Percentiles rank a stretch among this genome's conserved stretches.
Evolutionary conservation across 2,329 filamentous ascomycete species (phyloP).

Genomic region (Talaromyces albobiverticillius): DNA sequence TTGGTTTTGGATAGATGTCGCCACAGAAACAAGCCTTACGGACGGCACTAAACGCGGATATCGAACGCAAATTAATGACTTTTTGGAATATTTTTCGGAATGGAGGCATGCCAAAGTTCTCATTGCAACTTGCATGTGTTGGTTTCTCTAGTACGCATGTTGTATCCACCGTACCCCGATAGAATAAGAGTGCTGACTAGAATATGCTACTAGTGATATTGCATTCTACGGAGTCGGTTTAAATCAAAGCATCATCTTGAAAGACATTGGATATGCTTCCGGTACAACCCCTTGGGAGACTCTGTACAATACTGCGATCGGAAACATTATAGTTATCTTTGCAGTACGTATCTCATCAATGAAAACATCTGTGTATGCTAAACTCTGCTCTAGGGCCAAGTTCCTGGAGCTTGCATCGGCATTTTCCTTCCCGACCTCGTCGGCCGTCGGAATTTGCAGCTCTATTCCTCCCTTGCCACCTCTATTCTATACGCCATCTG

Average conservation of each 20-base stretch:
- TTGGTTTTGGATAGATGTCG: conserved; percentile 69
- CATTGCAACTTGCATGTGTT: conserved; percentile 77
- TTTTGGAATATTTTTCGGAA: conserved; percentile 66
- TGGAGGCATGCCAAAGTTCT: conserved; percentile 71
- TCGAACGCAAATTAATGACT: conserved; percentile 54
- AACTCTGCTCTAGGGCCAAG: conserved; percentile 48
- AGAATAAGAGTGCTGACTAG: neutral
- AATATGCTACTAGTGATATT: conserved; percentile 7
- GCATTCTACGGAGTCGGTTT: conserved; percentile 68
- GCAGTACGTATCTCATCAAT: conserved; percentile 44
- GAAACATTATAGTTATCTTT: conserved; percentile 74
- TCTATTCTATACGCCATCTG: conserved; percentile 59
- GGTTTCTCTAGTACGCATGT: conserved; percentile 73
- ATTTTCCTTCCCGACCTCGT: conserved; percentile 71
- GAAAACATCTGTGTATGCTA: too few species aligned
- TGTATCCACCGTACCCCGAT: conserved; percentile 28
- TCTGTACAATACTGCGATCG: conserved; percentile 71
- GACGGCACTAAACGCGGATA: conserved; percentile 15
- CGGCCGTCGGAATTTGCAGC: conserved; percentile 73
- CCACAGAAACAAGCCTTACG: conserved; percentile 55
- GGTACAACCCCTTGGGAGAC: conserved; percentile 64
- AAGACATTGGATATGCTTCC: conserved; percentile 67
- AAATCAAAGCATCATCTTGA: conserved; percentile 71
- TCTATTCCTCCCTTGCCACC: conserved; percentile 60
- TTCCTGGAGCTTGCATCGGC: conserved; percentile 79